Percentiles rank a stretch among this genome's conserved stretches.
Conservation (phyloP, 768 basidiomycete genomes). For the Tulasnella sp. region DNA sequence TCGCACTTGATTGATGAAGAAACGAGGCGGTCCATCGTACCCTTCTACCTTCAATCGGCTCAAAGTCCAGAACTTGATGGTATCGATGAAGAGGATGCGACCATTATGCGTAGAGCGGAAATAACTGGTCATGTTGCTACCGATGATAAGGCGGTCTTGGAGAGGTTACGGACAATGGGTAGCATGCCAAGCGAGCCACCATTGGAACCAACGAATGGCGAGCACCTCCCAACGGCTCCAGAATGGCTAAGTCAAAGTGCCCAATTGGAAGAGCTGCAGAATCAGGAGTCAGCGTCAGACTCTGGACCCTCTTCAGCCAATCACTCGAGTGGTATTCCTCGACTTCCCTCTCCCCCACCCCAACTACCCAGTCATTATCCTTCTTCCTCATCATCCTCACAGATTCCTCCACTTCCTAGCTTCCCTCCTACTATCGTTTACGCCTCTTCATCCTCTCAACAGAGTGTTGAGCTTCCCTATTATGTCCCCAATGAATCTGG, state of each 20-base stretch:
- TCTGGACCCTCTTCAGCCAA: too few relatives aligned
- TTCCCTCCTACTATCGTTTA: too few relatives aligned
- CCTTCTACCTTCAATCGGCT: neutral
- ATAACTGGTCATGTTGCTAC: slow-evolving; percentile 15
- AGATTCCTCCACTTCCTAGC: too few relatives aligned
- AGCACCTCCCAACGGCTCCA: neutral
- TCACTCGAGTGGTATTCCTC: too few relatives aligned
- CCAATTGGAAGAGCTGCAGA: slow-evolving; percentile 9
- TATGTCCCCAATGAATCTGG: neutral
- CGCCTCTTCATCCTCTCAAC: too few relatives aligned
- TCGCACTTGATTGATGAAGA: too few relatives aligned
- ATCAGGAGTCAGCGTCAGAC: neutral
- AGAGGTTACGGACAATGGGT: neutral
- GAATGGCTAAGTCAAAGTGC: neutral
- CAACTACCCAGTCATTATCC: too few relatives aligned
- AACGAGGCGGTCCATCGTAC: too few relatives aligned
- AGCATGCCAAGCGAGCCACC: slow-evolving; percentile 7
- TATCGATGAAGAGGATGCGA: neutral
- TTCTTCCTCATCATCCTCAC: too few relatives aligned
- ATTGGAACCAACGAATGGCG: neutral
- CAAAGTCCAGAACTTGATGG: neutral
- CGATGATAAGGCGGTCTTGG: slow-evolving; percentile 16
- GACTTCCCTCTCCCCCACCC: too few relatives aligned
- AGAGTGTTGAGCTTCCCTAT: too few relatives aligned
- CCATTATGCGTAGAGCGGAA: neutral